A percentile compares a stretch with the other conserved stretches of the same genome.
Conservation (phyloP, 192 early-diverging fungal species). For the Spizellomyces punctatus region DNA sequence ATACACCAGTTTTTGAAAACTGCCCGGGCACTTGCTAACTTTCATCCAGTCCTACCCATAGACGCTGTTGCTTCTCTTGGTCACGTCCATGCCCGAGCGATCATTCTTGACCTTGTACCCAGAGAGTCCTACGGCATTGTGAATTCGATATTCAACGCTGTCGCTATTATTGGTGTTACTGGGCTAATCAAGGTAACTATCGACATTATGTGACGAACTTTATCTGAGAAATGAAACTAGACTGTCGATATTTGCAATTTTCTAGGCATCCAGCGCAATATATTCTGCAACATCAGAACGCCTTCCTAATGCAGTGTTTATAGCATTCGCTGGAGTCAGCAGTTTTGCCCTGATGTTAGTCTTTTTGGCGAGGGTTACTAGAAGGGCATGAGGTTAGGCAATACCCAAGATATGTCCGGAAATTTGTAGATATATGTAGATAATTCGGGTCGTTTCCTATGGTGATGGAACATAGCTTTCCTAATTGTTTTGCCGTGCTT, state of each 20-base stretch:
- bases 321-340: not conserved
- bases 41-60: not conserved
- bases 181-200: not conserved
- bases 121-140: constrained; percentile 10
- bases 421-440: too few species aligned
- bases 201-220: not conserved
- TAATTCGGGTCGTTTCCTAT: too few species aligned
- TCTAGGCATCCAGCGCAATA: not conserved
- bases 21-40: not conserved
- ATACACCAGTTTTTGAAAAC: not conserved
- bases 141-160: not conserved
- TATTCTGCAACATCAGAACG: not conserved
- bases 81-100: not conserved
- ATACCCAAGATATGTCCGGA: too few species aligned
- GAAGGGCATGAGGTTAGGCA: too few species aligned
- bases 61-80: not conserved
- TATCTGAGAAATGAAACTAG: not conserved
- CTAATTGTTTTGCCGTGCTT: too few species aligned
- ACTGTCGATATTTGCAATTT: not conserved
- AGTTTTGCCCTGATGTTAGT: not conserved
- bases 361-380: not conserved
- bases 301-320: not conserved
- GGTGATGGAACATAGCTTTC: too few species aligned
- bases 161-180: not conserved
- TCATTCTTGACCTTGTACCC: constrained; percentile 4